Evolutionary conservation across 305 asterid species (phyloP), one percentile per base, ranked within the genome.

Genomic region (Fraxinus ornus): DNA sequence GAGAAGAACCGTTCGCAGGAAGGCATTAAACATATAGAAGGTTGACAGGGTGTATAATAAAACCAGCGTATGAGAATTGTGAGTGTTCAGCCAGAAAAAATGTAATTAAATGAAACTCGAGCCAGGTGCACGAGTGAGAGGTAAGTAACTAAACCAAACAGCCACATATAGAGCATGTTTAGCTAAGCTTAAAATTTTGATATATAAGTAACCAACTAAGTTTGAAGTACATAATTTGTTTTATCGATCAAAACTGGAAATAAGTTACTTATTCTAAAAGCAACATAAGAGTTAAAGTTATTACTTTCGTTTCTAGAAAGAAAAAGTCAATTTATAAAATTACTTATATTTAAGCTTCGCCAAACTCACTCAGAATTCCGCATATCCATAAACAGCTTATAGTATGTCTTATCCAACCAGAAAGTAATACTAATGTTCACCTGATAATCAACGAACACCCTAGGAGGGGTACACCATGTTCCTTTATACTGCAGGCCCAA

Each of bases 401-500:
- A 72, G 22, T 22, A 72, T n/a, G 28, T 72, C 49, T 72, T 17
- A 72, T 72, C 13, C 15, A 32, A 35, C 49, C 76, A 72, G 44
- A 33, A 33, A 33, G 47, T 19, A 55, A 32, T 12, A 32, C 66
- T 47, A 37, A 80, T 4, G 49, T 32, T 26, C 92, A 96, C 99
- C 97, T 96, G 98, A 85, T 96, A 96, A 86, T 94, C 99, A 30
- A 96, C 97, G 80, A 96, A 94, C 77, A 96, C 97, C 83, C 98
- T 87, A 77, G 99, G 99, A 84, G 99, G 99, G 83, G 98, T 94
- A 91, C 99, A 96, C 98, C 98, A 96, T 47, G 98, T 98, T 82
- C 99, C 99, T 88, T 96, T 96, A 81, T 94, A 96, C 81, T 96
- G 99, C 86, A 96, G 90, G 62, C 98, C 99, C 89, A 96, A 86